Conservation (phyloP, 768 basidiomycete genomes). For the Trametes gibbosa region DNA sequence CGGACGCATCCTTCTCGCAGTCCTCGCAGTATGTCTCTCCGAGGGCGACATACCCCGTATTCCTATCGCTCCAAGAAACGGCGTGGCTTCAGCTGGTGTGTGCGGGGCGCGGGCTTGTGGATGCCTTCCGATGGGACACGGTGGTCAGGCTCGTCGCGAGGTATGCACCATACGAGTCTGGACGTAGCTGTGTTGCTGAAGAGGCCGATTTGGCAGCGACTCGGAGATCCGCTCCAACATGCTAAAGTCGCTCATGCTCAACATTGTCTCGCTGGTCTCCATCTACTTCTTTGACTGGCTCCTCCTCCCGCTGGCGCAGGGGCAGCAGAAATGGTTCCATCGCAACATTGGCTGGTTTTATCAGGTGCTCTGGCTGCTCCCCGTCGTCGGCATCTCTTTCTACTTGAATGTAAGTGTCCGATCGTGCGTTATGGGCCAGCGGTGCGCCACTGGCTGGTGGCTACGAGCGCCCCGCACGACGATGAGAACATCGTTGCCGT, state of each 20-base stretch:
- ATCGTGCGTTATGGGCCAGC: not conserved
- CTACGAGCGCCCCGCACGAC: too few relatives aligned
- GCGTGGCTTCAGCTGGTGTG: constrained; percentile 58
- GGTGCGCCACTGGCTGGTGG: too few relatives aligned
- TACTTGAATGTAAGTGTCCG: constrained; percentile 71
- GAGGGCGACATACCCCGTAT: constrained; percentile 62
- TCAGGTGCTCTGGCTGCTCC: constrained; percentile 75
- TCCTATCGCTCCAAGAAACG: constrained; percentile 63
- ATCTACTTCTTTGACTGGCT: constrained; percentile 76
- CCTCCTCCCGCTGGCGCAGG: constrained; percentile 61
- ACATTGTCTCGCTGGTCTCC: constrained; percentile 65
- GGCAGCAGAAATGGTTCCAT: constrained; percentile 64
- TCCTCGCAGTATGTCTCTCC: constrained; percentile 28
- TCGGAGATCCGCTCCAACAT: constrained; percentile 71
- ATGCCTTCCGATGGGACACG: constrained; percentile 72
- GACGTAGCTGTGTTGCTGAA: too few relatives aligned
- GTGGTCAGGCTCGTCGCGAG: constrained; percentile 56
- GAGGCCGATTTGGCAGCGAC: constrained; percentile 46
- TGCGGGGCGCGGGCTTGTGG: constrained; percentile 56
- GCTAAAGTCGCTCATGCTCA: constrained; percentile 73
- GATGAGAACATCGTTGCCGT: constrained; percentile 9
- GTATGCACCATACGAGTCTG: too few relatives aligned
- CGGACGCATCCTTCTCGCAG: constrained; percentile 1
- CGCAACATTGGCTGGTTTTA: constrained; percentile 75
- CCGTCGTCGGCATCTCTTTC: constrained; percentile 70